These are phyloP conservation scores for Anthracocystis panici-leucophaei DNA, from an alignment of 1,284 basidiomycete genomes.

Conservation along the genomic window DNA sequence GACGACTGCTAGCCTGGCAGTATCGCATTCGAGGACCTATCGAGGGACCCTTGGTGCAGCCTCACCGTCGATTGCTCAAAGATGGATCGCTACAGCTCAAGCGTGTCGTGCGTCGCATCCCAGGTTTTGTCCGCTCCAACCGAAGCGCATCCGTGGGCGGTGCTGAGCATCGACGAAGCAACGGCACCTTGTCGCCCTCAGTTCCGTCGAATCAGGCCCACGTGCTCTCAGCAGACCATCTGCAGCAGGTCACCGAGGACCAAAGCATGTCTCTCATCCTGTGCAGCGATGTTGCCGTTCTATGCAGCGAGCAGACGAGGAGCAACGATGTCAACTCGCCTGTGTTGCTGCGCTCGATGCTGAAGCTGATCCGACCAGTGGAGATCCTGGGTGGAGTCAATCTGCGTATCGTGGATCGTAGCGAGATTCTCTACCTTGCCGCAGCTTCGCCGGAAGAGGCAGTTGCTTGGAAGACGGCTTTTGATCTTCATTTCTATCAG, in stretches of 20 bases:
- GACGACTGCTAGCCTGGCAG: conserved; percentile 76
- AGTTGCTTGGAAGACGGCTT: conserved; percentile 50
- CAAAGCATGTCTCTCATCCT: conserved; percentile 73
- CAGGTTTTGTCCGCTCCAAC: conserved; percentile 75
- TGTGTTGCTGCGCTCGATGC: conserved; percentile 30
- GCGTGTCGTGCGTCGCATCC: conserved; percentile 87
- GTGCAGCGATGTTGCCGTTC: conserved; percentile 90
- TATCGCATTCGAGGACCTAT: conserved; percentile 88
- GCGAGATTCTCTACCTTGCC: conserved; percentile 56
- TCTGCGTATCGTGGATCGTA: conserved; percentile 56
- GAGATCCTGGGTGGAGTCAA: conserved; percentile 43
- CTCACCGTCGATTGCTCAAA: conserved; percentile 80
- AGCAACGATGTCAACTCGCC: conserved; percentile 24
- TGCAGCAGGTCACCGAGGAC: conserved; percentile 74
- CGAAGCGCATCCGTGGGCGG: conserved; percentile 26
- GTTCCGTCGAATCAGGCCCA: conserved; percentile 9
- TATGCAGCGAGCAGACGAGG: conserved; percentile 78
- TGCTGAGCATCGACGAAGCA: conserved; percentile 8
- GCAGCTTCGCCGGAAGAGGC: conserved; percentile 46
- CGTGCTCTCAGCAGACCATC: conserved; percentile 86
- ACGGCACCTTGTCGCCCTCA: conserved; percentile 5
- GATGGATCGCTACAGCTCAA: conserved; percentile 81
- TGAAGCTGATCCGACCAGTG: conserved; percentile 43
- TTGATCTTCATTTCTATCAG: conserved; percentile 54
- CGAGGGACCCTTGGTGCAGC: conserved; percentile 95